Percentiles rank a stretch among this genome's conserved stretches.
phyloP scores from a whole-genome alignment of 1,284 basidiomycete species.

The Cryptococcus sp. region DNA sequence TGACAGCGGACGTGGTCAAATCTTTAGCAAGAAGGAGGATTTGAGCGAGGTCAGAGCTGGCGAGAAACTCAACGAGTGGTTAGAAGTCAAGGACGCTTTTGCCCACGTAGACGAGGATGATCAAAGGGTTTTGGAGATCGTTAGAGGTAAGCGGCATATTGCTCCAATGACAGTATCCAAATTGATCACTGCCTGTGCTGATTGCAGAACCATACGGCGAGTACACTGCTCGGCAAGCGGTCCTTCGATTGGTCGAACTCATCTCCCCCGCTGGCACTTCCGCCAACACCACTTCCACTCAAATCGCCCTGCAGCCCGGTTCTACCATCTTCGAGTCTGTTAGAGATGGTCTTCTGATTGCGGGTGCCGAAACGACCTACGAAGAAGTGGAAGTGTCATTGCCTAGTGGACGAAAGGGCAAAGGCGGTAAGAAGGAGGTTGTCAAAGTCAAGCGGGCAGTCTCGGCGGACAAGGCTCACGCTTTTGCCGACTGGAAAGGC shows the following conservation, averaged over 20 bases:
- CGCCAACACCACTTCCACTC: conserved; percentile 49
- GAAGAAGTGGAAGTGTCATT: conserved; percentile 41
- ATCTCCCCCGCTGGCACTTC: conserved; percentile 52
- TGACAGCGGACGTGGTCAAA: conserved; percentile 12
- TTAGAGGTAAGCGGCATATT: conserved; percentile 38
- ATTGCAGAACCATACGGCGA: conserved; percentile 56
- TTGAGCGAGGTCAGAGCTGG: conserved; percentile 47
- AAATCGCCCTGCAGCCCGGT: conserved; percentile 54
- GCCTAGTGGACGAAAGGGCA: conserved; percentile 36
- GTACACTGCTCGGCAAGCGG: conserved; percentile 55
- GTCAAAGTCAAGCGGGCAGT: conserved; percentile 44
- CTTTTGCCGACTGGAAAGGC: conserved; percentile 53
- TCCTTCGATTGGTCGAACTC: conserved; percentile 57
- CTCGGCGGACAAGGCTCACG: conserved; percentile 39
- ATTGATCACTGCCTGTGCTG: neutral
- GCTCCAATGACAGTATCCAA: neutral
- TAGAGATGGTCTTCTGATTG: conserved; percentile 45
- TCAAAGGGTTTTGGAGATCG: conserved; percentile 49
- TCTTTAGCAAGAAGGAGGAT: conserved; percentile 39
- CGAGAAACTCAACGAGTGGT: conserved; percentile 52
- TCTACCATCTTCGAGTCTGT: conserved; percentile 57
- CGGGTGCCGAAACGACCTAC: conserved; percentile 25
- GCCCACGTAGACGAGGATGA: conserved; percentile 37
- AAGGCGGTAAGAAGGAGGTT: conserved; percentile 40
- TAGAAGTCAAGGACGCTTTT: conserved; percentile 54